These are phyloP conservation scores for Rostrohypoxylon terebratum DNA, from an alignment of 495 filamentous ascomycete species.

Conservation along the genomic window DNA sequence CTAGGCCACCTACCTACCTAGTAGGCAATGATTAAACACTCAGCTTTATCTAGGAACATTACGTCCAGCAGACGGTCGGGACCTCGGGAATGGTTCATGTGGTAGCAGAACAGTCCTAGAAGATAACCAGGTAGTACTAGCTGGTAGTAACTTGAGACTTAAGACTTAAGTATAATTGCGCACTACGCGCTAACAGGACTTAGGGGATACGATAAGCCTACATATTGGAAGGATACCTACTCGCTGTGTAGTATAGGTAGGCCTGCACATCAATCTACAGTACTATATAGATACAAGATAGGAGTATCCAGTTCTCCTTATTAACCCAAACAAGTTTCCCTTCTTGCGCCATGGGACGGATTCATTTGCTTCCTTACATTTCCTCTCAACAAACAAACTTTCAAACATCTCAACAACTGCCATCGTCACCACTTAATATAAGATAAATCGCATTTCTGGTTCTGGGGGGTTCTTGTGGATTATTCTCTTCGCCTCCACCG, in stretches of 20 bases:
- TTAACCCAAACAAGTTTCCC: constrained; percentile 25
- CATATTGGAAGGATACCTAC: neutral
- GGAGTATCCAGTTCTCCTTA: constrained; percentile 12
- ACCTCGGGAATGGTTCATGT: constrained; percentile 20
- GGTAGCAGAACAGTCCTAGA: constrained; percentile 9
- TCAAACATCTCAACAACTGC: neutral
- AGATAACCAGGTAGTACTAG: constrained; percentile 16
- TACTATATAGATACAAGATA: neutral
- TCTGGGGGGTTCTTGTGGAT: neutral
- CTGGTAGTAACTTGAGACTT: constrained; percentile 30
- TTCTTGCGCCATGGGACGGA: neutral
- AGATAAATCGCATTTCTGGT: constrained; percentile 15
- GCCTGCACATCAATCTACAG: neutral
- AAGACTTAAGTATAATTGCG: constrained; percentile 32
- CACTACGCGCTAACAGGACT: constrained; percentile 22
- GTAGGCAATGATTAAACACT: constrained; percentile 17
- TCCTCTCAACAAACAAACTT: constrained; percentile 21
- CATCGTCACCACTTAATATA: neutral
- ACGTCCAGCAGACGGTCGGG: constrained; percentile 24
- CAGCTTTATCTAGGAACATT: constrained; percentile 28
- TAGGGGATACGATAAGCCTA: constrained; percentile 19
- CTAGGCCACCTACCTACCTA: no score
- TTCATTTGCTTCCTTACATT: neutral
- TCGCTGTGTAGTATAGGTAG: no score
- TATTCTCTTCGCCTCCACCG: constrained; percentile 10